phyloP scores from a whole-genome alignment of 208 protist species.

The Wallacemonas sp. region DNA sequence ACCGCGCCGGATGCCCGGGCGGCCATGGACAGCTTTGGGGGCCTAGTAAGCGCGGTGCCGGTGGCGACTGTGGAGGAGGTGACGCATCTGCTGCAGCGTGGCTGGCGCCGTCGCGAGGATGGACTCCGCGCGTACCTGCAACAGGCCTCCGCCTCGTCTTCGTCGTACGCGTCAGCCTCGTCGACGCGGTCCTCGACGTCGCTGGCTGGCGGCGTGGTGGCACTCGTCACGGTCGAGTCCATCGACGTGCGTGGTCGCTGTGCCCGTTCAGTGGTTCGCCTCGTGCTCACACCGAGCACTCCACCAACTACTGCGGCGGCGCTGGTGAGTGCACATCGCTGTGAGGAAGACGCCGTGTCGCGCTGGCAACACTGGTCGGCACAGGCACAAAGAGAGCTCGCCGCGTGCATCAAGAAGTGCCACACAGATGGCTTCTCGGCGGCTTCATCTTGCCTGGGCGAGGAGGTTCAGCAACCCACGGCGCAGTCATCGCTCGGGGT shows the following conservation, averaged over 20 bases:
- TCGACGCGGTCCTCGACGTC: not conserved
- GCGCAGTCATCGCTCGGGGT: not conserved
- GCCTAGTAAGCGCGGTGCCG: not conserved
- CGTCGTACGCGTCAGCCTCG: not conserved
- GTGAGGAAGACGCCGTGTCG: not conserved
- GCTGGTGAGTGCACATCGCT: no score
- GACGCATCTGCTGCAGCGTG: not conserved
- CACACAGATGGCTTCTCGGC: no score
- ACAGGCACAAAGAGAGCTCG: not conserved
- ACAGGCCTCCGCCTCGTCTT: not conserved
- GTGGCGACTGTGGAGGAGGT: not conserved
- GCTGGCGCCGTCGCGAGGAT: not conserved
- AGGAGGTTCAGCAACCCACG: not conserved
- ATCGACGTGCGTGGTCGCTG: constrained; percentile 36
- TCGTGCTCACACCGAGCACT: constrained; percentile 18
- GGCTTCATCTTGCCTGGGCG: not conserved
- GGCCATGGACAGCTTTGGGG: no score
- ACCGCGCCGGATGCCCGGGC: no score
- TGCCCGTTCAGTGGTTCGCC: constrained; percentile 21
- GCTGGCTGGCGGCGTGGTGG: not conserved
- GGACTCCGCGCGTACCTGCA: not conserved
- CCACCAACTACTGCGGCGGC: not conserved
- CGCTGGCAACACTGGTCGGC: not conserved
- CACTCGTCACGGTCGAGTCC: constrained; percentile 27
- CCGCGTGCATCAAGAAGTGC: not conserved